Conservation (phyloP, 148 eudicot species). For the Chenopodium album region DNA sequence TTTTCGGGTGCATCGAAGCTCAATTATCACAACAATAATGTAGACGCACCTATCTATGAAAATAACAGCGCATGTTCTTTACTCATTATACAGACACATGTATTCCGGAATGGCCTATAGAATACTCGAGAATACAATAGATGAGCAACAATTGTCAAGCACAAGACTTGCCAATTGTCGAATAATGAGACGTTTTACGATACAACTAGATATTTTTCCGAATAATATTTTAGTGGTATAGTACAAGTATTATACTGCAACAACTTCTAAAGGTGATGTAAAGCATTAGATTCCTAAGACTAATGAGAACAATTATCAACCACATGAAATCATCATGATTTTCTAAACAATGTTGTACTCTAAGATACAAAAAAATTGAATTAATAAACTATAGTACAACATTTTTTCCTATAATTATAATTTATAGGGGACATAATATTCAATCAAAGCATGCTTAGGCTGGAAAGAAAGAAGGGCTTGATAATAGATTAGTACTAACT, state of each 20-base stretch:
- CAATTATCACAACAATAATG: too few species aligned
- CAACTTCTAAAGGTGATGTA: not conserved
- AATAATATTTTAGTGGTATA: not conserved
- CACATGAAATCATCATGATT: constrained; percentile 17
- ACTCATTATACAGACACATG: too few species aligned
- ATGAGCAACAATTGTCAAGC: too few species aligned
- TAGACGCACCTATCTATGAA: too few species aligned
- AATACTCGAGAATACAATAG: too few species aligned
- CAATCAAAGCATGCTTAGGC: constrained; percentile 8
- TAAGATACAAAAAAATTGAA: not conserved
- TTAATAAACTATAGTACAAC: too few species aligned
- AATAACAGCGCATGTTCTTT: too few species aligned
- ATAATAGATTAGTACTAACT: not conserved
- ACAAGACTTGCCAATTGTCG: too few species aligned
- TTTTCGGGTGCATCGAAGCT: too few species aligned
- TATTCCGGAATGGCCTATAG: too few species aligned
- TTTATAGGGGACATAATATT: not conserved
- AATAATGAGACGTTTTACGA: too few species aligned
- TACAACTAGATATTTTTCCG: not conserved
- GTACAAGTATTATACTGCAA: not conserved
- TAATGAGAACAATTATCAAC: not conserved
- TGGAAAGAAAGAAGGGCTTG: not conserved
- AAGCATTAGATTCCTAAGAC: constrained; percentile 19
- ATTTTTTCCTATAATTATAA: not conserved
- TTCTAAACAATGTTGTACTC: not conserved